phyloP scores from a whole-genome alignment of 2,329 filamentous ascomycete species.

The Madurella fahalii region DNA sequence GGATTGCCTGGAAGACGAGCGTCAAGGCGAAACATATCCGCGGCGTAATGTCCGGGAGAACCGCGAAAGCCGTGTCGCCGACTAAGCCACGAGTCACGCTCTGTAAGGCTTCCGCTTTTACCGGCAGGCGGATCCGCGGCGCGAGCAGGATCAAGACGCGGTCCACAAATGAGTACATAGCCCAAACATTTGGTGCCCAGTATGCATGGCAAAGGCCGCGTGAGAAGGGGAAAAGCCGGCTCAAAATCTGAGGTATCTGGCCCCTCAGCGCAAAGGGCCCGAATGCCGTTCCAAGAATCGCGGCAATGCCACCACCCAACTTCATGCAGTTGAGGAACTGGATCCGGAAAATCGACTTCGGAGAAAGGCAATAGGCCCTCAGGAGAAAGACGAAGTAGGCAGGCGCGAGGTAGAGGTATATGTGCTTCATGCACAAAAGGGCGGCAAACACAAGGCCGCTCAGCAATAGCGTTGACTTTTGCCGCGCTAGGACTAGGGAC shows the following conservation, averaged over 20 bases:
- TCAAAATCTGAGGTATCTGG: constrained; percentile 79
- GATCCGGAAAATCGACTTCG: constrained; percentile 70
- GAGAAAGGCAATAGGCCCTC: constrained; percentile 81
- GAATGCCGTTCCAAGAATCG: constrained; percentile 75
- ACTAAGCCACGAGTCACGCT: constrained; percentile 92
- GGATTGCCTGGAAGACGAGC: constrained; percentile 73
- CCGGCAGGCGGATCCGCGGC: constrained; percentile 68
- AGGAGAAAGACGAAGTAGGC: constrained; percentile 94
- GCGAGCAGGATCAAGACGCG: constrained; percentile 79
- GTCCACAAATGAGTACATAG: constrained; percentile 89
- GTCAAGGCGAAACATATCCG: constrained; percentile 78
- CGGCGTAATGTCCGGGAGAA: constrained; percentile 81
- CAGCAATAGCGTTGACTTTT: constrained; percentile 66
- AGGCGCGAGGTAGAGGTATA: constrained; percentile 92
- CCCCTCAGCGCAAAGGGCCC: constrained; percentile 80
- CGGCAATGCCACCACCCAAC: constrained; percentile 67
- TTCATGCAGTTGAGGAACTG: constrained; percentile 77
- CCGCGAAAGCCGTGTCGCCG: constrained; percentile 89
- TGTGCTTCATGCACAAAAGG: constrained; percentile 93
- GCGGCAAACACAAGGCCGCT: constrained; percentile 82
- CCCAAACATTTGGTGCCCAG: constrained; percentile 97
- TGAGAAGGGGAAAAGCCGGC: constrained; percentile 87
- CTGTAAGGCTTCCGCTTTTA: constrained; percentile 71
- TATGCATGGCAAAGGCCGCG: constrained; percentile 94
- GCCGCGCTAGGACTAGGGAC: constrained; percentile 78